Evolutionary conservation across 1,284 basidiomycete genomes (phyloP).

Genomic region (Entoloma clypeatum): DNA sequence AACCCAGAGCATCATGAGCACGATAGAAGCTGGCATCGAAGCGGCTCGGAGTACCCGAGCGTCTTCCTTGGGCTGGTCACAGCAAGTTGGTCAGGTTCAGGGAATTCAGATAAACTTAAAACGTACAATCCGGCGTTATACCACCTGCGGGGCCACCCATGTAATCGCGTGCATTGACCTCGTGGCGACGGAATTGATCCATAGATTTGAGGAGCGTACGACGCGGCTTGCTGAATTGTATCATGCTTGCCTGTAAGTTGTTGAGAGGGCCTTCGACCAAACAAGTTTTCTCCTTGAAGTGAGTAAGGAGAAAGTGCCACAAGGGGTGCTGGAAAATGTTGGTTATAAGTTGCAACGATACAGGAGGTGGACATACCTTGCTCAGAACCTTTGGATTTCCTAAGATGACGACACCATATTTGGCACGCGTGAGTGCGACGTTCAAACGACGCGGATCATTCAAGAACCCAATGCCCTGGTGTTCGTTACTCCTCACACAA

Average conservation of each 20-base stretch:
- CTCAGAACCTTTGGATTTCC: conserved; percentile 98
- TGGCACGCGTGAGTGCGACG: conserved; percentile 95
- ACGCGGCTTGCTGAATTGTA: conserved; percentile 96
- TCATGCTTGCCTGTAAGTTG: conserved; percentile 97
- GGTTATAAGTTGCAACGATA: conserved; percentile 11
- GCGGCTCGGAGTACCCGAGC: conserved; percentile 82
- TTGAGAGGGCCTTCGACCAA: conserved; percentile 96
- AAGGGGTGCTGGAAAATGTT: conserved; percentile 74
- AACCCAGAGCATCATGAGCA: conserved; percentile 90
- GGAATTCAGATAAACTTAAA: conserved; percentile 8
- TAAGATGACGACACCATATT: conserved; percentile 96
- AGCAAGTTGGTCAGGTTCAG: conserved; percentile 9
- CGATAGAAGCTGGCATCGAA: conserved; percentile 95
- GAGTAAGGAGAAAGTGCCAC: conserved; percentile 97
- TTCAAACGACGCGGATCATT: conserved; percentile 97
- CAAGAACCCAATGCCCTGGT: conserved; percentile 99
- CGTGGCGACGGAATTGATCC: conserved; percentile 88
- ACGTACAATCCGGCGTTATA: conserved; percentile 47
- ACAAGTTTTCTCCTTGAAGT: conserved; percentile 95
- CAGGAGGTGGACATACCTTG: conserved; percentile 63
- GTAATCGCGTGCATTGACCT: conserved; percentile 79
- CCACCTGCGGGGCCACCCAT: conserved; percentile 35
- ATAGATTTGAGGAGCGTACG: conserved; percentile 81
- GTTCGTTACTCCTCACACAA: conserved; percentile 99
- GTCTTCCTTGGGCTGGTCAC: conserved; percentile 38